Evolutionary conservation across 768 basidiomycete species (phyloP).

Genomic region (Amylocystis lapponica): DNA sequence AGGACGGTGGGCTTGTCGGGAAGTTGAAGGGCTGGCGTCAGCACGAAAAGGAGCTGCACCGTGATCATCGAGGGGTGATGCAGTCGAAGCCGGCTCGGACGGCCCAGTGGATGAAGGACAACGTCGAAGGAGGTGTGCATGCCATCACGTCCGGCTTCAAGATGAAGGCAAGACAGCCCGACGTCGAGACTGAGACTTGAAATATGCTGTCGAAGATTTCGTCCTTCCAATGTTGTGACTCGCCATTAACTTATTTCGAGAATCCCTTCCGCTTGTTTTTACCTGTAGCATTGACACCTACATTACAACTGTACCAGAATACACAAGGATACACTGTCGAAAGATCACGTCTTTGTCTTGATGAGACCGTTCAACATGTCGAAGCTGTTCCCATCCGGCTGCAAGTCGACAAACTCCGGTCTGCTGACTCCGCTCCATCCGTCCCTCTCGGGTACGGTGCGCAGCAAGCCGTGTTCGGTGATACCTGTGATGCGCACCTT

Average conservation of each 20-base stretch:
- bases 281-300: too few species aligned
- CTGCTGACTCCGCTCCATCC: constrained; percentile 25
- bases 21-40: constrained; percentile 38
- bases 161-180: constrained; percentile 29
- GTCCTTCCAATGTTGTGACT: too few species aligned
- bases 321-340: too few species aligned
- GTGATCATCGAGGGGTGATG: constrained; percentile 58
- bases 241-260: too few species aligned
- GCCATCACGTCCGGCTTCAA: constrained; percentile 33
- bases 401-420: constrained; percentile 74
- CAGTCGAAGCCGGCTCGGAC: constrained; percentile 54
- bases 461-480: constrained; percentile 85
- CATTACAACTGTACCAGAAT: background rate
- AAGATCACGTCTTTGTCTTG: constrained; percentile 39
- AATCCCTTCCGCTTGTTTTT: too few species aligned
- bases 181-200: constrained; percentile 27
- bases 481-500: constrained; percentile 78
- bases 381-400: constrained; percentile 96
- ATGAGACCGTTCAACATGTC: constrained; percentile 91
- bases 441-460: constrained; percentile 62
- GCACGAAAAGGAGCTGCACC: constrained; percentile 39
- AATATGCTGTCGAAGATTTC: too few species aligned
- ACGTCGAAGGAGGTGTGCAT: constrained; percentile 38
- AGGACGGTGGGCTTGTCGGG: constrained; percentile 20
- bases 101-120: constrained; percentile 49